Base-by-base conservation (phyloP, 2,329 filamentous ascomycete species). In the Phyllachora maydis region DNA sequence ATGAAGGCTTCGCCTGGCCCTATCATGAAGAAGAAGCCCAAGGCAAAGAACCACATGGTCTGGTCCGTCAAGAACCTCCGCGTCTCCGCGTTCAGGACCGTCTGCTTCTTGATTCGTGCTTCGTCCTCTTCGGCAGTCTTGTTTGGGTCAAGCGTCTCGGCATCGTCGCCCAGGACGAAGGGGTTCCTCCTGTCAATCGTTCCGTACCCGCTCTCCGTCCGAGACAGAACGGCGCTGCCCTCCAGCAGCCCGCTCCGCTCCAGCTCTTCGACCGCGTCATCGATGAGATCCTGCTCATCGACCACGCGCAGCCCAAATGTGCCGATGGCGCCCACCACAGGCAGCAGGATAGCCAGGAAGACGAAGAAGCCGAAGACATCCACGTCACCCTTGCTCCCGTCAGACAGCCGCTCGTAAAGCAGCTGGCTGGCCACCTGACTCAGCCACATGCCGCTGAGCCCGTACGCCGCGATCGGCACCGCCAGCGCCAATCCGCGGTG, bases 1-100 rank as follows among this genome's bases (percentile, higher is more conserved):
- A 95, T 82, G 45, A 93, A 98, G 8, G 85, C 78, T 49, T 98
- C 88, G n/a, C 83, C 85, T 0, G 88, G 85, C 0, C 88, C 88
- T 25, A 83, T 78, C 36, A 92, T 78, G 31, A 95, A 63, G 46
- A 95, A 79, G 49, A 98, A 95, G 11, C 82, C 83, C 1, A 72
- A 54, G 0, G 85, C 81, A 34, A 98, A 73, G 42, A 71, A 77
- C 85, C 85, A 98, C 85, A 95, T 95, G 8, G 82, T 93, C 29
- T 65, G 70, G 35, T 98, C 88, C 13, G 65, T 60, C 7, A 98
- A 58, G 45, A 95, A 98, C 4, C 69, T 59, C 8, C 70, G 60
- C 0, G 88, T 95, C 43, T 93, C 85, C 21, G 78, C 79, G 37
- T 95, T 95, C 34, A 95, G 62, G 4, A 93, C 59, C 70, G 75